Evolutionary conservation across 345 rosid species (phyloP).

Genomic region (Euclidium syriacum): DNA sequence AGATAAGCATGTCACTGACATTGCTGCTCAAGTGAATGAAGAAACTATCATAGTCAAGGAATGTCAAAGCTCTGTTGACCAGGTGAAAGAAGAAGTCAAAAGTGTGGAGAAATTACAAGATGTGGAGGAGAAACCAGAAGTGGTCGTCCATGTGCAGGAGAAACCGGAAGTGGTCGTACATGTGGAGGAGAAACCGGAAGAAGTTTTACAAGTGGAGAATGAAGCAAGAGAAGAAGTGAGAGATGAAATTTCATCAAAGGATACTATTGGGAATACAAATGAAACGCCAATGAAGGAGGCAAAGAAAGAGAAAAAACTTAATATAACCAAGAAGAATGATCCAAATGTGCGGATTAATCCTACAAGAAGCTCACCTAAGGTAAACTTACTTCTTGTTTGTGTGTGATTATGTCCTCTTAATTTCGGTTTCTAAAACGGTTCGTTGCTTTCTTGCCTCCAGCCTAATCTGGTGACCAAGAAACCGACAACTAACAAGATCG

Average conservation of each 20-base stretch:
- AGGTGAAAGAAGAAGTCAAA: slow-evolving; percentile 34
- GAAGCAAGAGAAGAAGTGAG: slow-evolving; percentile 24
- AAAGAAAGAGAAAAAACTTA: slow-evolving; percentile 29
- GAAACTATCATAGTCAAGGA: slow-evolving; percentile 32
- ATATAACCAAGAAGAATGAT: slow-evolving; percentile 22
- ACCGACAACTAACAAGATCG: slow-evolving; percentile 9
- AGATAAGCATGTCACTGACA: slow-evolving; percentile 31
- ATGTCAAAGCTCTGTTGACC: slow-evolving; percentile 40
- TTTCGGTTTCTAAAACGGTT: neutral
- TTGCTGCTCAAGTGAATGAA: slow-evolving; percentile 31
- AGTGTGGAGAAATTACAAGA: slow-evolving; percentile 33
- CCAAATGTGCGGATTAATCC: slow-evolving; percentile 32
- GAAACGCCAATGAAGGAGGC: slow-evolving; percentile 26
- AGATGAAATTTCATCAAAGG: slow-evolving; percentile 8
- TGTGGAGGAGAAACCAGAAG: slow-evolving; percentile 3
- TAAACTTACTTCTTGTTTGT: slow-evolving; percentile 18
- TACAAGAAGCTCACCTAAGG: slow-evolving; percentile 49
- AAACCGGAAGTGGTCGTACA: slow-evolving; percentile 5
- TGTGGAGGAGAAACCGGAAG: slow-evolving; percentile 20
- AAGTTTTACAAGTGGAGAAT: slow-evolving; percentile 12
- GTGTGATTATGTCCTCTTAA: neutral
- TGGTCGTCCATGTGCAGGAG: neutral
- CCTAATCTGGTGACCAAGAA: slow-evolving; percentile 31
- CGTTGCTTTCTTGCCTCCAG: slow-evolving; percentile 28
- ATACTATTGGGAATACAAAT: slow-evolving; percentile 14